Evolutionary conservation across 306 rosid genomes (phyloP).

Genomic region (Astragalus membranaceus): DNA sequence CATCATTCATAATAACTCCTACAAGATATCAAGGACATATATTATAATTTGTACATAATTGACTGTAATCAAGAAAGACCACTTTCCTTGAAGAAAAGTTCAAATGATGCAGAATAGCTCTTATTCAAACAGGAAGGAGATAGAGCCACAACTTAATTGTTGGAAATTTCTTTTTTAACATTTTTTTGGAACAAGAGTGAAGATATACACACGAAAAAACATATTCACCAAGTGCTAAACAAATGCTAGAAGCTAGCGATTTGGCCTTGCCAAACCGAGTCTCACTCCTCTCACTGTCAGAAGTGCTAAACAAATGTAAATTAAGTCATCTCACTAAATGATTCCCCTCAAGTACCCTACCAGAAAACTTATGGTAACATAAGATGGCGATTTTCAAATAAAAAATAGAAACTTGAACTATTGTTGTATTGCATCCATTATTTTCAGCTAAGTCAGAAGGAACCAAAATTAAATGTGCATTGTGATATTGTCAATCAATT

Average conservation of each 20-base stretch:
- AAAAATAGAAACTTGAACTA: background rate
- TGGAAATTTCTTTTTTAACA: background rate
- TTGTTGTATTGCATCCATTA: background rate
- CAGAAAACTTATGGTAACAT: background rate
- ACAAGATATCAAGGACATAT: conserved; percentile 28
- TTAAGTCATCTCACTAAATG: too few relatives aligned
- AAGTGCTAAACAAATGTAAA: too few relatives aligned
- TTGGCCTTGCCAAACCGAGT: too few relatives aligned
- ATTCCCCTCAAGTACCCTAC: background rate
- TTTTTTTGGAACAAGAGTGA: background rate
- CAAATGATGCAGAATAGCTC: background rate
- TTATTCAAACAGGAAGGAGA: background rate
- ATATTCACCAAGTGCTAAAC: background rate
- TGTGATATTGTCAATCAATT: background rate
- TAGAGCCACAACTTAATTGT: conserved; percentile 1
- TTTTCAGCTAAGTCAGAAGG: background rate
- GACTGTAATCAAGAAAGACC: conserved; percentile 2
- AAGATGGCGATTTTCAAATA: background rate
- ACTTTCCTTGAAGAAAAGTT: conserved; percentile 9
- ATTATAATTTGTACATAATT: conserved; percentile 14
- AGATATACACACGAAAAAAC: background rate
- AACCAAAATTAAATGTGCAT: background rate
- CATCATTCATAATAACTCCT: conserved; percentile 97
- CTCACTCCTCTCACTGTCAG: too few relatives aligned
- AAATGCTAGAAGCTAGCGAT: background rate